Evolutionary conservation across 1,139 yeast genomes (phyloP).

Genomic region (Ogataea hybrid): DNA sequence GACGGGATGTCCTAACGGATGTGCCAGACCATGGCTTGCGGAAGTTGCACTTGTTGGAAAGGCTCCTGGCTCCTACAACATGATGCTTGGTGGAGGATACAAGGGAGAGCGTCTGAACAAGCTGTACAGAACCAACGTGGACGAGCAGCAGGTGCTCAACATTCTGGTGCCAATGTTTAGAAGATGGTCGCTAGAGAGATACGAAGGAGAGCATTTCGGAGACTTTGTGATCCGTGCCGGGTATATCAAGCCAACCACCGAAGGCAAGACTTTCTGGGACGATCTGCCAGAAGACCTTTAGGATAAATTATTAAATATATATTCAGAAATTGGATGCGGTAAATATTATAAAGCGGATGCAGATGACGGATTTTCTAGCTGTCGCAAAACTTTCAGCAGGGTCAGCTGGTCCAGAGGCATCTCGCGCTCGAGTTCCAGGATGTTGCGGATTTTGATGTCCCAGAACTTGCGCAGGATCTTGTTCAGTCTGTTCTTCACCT

Average conservation of each 20-base stretch:
- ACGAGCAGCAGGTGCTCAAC: constrained; percentile 82
- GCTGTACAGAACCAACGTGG: constrained; percentile 81
- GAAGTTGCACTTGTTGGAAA: constrained; percentile 96
- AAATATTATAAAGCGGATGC: constrained; percentile 2
- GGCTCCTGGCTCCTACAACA: constrained; percentile 89
- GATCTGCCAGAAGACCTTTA: constrained; percentile 80
- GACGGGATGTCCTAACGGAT: constrained; percentile 99
- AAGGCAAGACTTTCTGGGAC: constrained; percentile 94
- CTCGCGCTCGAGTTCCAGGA: constrained; percentile 44
- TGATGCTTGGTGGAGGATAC: constrained; percentile 96
- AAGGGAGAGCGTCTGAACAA: constrained; percentile 93
- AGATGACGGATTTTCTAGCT: constrained; percentile 37
- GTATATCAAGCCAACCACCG: constrained; percentile 80
- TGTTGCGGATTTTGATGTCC: constrained; percentile 38
- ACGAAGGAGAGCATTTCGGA: constrained; percentile 93
- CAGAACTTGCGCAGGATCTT: constrained; percentile 41
- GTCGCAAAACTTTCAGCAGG: constrained; percentile 24
- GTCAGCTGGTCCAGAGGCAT: constrained; percentile 35
- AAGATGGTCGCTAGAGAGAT: constrained; percentile 90
- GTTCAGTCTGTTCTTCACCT: constrained; percentile 38
- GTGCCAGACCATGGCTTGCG: constrained; percentile 98
- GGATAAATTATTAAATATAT: background rate
- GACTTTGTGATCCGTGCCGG: constrained; percentile 88
- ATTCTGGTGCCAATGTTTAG: constrained; percentile 83
- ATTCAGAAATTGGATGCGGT: background rate